phyloP scores from a whole-genome alignment of 2,329 filamentous ascomycete species.

The Chaetomium strumarium region DNA sequence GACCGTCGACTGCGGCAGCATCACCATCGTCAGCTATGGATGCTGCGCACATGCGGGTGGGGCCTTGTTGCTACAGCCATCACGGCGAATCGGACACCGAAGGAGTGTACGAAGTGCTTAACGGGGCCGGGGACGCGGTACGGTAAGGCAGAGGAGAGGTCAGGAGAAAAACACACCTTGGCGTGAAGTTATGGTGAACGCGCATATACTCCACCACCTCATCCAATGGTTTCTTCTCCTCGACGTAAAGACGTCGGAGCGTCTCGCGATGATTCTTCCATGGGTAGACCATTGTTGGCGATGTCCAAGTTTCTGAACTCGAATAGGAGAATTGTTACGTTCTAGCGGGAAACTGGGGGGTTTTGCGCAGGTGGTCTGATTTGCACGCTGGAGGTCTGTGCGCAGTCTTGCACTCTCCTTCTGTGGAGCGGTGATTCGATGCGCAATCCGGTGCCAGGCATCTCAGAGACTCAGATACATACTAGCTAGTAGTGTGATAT shows the following conservation, averaged over 20 bases:
- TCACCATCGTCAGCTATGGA: background rate
- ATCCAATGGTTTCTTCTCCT: constrained; percentile 65
- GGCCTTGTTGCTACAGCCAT: background rate
- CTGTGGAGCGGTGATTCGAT: background rate
- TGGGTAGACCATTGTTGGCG: constrained; percentile 38
- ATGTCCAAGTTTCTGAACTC: background rate
- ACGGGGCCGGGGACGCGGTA: background rate
- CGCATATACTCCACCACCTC: constrained; percentile 70
- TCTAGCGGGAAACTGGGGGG: background rate
- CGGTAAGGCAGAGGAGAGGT: background rate
- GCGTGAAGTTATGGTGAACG: constrained; percentile 58
- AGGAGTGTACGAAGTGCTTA: too few relatives aligned
- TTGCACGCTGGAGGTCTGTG: background rate
- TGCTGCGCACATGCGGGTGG: background rate
- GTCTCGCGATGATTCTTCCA: constrained; percentile 41
- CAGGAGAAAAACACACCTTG: constrained; percentile 49
- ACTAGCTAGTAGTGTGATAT: too few relatives aligned
- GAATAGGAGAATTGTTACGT: background rate
- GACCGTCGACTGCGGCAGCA: constrained; percentile 57
- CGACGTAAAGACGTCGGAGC: constrained; percentile 62
- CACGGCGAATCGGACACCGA: background rate
- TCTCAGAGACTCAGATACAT: too few relatives aligned
- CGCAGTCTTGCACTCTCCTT: background rate
- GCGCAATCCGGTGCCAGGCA: too few relatives aligned
- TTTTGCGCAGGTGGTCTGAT: constrained; percentile 1